phyloP scores from a whole-genome alignment of 257 asterid species.

The Solanum infundibuliforme region DNA sequence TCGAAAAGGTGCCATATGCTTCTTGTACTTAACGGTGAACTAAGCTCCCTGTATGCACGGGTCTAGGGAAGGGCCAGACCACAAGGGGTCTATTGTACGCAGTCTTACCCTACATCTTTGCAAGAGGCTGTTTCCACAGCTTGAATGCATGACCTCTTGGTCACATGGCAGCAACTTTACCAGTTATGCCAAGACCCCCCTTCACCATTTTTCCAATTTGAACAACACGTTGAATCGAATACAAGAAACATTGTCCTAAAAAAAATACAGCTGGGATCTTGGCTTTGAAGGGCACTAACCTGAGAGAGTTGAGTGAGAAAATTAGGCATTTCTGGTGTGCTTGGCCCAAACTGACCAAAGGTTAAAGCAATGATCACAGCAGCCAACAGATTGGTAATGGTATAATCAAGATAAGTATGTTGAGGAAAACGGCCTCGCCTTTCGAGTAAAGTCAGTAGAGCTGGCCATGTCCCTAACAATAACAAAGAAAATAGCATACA shows the following conservation, averaged over 20 bases:
- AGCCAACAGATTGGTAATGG: slow-evolving; percentile 79
- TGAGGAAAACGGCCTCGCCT: slow-evolving; percentile 96
- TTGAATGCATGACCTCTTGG: accelerated
- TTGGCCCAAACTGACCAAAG: slow-evolving; percentile 64
- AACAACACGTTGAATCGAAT: background rate
- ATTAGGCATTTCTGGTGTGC: slow-evolving; percentile 49
- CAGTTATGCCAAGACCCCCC: background rate
- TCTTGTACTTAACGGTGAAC: background rate
- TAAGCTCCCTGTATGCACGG: background rate
- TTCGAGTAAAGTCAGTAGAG: slow-evolving; percentile 68
- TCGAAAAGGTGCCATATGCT: background rate
- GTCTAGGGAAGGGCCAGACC: background rate
- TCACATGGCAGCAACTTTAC: accelerated
- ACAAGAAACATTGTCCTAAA: background rate
- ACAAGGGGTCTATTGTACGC: background rate
- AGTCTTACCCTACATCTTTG: accelerated
- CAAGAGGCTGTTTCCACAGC: background rate
- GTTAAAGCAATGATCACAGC: slow-evolving; percentile 82
- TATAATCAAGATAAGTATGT: slow-evolving; percentile 86
- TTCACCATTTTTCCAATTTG: background rate
- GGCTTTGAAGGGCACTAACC: slow-evolving; percentile 22
- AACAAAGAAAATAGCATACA: slow-evolving; percentile 69
- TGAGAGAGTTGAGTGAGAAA: slow-evolving; percentile 66
- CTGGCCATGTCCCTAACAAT: slow-evolving; percentile 98
- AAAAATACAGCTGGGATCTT: background rate